These are phyloP conservation scores for Didymella segeticola DNA, from an alignment of 2,329 filamentous ascomycete species.

Conservation along the genomic window DNA sequence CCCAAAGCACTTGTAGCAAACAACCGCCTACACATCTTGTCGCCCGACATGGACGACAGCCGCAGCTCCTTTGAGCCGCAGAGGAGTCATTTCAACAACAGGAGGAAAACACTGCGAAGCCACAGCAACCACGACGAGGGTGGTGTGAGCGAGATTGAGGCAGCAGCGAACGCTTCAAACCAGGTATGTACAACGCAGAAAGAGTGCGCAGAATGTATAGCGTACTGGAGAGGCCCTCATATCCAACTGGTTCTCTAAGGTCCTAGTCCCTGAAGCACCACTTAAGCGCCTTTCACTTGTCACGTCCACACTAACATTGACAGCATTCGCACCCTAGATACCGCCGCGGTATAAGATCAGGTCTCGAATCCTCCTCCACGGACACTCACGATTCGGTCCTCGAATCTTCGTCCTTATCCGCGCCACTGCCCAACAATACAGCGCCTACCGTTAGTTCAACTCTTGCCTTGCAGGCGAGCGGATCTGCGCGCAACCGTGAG, in stretches of 20 bases:
- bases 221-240: background rate
- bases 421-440: background rate
- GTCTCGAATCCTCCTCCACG: background rate
- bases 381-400: background rate
- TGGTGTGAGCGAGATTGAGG: constrained; percentile 9
- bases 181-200: constrained; percentile 12
- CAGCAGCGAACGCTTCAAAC: constrained; percentile 14
- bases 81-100: background rate
- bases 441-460: background rate
- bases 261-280: background rate
- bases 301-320: constrained; percentile 6
- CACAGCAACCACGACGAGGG: constrained; percentile 11
- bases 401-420: background rate
- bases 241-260: too few species aligned
- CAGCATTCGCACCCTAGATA: constrained; percentile 12
- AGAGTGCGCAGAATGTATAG: background rate
- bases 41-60: background rate
- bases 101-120: constrained; percentile 5
- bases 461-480: background rate
- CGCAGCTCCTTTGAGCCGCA: background rate
- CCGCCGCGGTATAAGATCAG: constrained; percentile 9
- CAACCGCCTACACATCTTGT: background rate
- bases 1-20: background rate
- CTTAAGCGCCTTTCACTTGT: background rate
- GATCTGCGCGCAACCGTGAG: background rate